Evolutionary conservation across 257 asterid species (phyloP).

Genomic region (Solanum habrochaites): DNA sequence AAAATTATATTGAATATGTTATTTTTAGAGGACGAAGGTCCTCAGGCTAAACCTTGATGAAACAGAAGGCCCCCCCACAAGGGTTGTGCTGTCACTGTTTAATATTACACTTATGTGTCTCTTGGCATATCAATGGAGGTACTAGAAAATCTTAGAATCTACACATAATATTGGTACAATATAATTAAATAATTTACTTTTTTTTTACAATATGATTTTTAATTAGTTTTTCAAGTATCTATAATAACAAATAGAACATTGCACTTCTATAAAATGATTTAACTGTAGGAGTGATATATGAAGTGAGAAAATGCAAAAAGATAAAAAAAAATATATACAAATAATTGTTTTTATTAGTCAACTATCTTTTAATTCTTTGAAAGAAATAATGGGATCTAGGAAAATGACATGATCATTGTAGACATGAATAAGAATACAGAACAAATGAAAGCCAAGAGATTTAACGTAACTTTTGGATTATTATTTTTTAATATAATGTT

Average conservation of each 20-base stretch:
- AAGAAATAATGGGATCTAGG: background rate
- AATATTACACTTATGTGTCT: background rate
- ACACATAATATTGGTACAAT: background rate
- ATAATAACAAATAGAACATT: background rate
- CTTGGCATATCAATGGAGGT: background rate
- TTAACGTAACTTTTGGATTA: background rate
- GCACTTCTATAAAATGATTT: background rate
- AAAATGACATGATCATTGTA: background rate
- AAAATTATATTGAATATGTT: background rate
- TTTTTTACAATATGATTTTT: background rate
- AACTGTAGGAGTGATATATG: background rate
- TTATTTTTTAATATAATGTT: rapidly evolving
- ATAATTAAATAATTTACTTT: background rate
- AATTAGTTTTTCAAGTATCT: background rate
- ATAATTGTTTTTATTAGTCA: background rate
- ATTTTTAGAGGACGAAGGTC: background rate
- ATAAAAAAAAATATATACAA: background rate
- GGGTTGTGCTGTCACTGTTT: background rate
- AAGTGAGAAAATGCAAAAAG: background rate
- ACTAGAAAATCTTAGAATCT: background rate
- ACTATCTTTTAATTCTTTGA: background rate
- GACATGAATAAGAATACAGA: background rate
- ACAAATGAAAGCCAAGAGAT: background rate
- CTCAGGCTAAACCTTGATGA: background rate
- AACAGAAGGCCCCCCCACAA: background rate